Evolutionary conservation across 2,329 filamentous ascomycete species (phyloP).

Genomic region (Capronia americana): DNA sequence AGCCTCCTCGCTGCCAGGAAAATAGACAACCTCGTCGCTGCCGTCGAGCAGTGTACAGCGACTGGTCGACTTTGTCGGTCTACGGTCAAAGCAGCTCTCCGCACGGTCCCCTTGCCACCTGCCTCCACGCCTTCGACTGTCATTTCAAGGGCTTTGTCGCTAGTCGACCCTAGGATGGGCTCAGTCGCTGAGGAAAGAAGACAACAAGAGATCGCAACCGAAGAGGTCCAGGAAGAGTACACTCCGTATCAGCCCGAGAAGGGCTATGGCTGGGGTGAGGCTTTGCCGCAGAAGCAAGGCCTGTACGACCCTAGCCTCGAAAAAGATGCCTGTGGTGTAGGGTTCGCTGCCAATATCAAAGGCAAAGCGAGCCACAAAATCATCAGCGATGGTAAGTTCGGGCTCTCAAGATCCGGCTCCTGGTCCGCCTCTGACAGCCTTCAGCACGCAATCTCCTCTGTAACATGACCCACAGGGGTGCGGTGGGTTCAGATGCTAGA

Average conservation of each 20-base stretch:
- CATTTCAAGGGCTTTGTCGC: constrained; percentile 23
- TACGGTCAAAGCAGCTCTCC: background rate
- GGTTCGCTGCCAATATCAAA: constrained; percentile 98
- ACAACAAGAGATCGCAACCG: constrained; percentile 53
- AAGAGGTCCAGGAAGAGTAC: constrained; percentile 55
- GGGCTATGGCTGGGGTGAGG: constrained; percentile 91
- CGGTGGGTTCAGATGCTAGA: constrained; percentile 95
- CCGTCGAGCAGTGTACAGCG: constrained; percentile 1
- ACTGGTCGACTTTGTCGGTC: constrained; percentile 2
- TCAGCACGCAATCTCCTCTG: constrained; percentile 89
- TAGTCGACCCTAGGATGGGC: constrained; percentile 54
- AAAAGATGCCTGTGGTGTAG: constrained; percentile 99
- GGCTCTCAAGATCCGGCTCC: background rate
- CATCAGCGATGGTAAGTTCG: constrained; percentile 85
- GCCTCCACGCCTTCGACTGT: background rate
- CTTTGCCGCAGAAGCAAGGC: constrained; percentile 96
- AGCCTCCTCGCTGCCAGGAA: constrained; percentile 32
- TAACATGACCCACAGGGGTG: constrained; percentile 99
- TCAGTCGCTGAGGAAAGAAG: constrained; percentile 55
- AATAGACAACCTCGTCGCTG: background rate
- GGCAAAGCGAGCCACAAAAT: constrained; percentile 98
- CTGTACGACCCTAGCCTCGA: constrained; percentile 95
- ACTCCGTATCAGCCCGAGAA: constrained; percentile 62
- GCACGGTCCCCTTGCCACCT: background rate
- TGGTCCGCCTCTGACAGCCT: constrained; percentile 33